Base-by-base conservation (phyloP, 2,329 filamentous ascomycete species). In the Thielaviopsis populi region DNA sequence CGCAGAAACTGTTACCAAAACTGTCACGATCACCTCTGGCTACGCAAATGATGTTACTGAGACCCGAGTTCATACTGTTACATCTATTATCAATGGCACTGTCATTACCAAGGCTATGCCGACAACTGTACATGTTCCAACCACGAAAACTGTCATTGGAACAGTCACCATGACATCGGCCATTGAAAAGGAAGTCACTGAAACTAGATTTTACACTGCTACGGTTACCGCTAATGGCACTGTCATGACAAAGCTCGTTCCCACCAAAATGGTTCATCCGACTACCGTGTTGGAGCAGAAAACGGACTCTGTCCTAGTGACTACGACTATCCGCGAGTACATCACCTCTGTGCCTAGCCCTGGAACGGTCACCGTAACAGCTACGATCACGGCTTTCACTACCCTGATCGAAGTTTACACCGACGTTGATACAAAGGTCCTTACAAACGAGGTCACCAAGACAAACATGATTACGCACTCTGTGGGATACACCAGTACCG, bases 321-420 rank as follows among this genome's bases (percentile, higher is more conserved):
- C 27, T 27, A 22, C 30, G 30, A 43, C 64, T 42, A n/a, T 46
- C 19, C 46, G 46, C 11, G 46, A 50, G 46, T 37, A 56, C 30
- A 19, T 37, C 30, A 56, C 53, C 10, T 37, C 24, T 15, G 43
- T 62, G 11, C n/a, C 60, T 22, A 41, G 22, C n/a, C 61, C 64
- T 4, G 61, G 15, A 2, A 65, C 59, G 10, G 46, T 63, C 13
- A 59, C 50, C 3, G 40, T 68, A 13, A 68, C 66, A 19, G 66
- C 67, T 19, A 68, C 67, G 3, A 65, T 64, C 61, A 68, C 67
- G 1, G 64, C 64, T n/a, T 41, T 63, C 17, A 63, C 53, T 48
- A 62, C 48, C 10, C 24, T 65, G 17, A 8, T 65, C 24, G 63
- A 65, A 22, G 41, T 65, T 30, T 65, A 65, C 59, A 63, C 65